Conservation (phyloP, 345 rosid species). For the Eucalyptus regnans region DNA sequence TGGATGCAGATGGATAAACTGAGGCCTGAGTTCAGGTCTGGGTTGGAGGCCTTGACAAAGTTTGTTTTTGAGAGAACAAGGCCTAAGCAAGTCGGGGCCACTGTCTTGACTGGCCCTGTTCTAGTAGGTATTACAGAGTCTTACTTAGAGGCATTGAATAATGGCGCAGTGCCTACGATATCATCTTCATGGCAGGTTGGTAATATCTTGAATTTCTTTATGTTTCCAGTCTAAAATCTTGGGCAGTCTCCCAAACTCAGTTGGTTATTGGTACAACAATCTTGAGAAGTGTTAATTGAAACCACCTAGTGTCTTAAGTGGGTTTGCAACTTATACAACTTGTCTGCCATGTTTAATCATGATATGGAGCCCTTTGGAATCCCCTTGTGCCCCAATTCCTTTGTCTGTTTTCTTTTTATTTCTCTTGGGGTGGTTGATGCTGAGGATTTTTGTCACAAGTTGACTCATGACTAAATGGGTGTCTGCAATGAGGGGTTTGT, state of each 20-base stretch:
- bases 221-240: background rate
- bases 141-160: constrained; percentile 86
- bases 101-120: constrained; percentile 84
- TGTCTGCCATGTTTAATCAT: background rate
- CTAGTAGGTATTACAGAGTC: constrained; percentile 87
- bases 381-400: background rate
- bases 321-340: background rate
- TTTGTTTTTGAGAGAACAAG: constrained; percentile 97
- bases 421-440: background rate
- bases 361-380: background rate
- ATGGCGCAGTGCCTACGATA: constrained; percentile 98
- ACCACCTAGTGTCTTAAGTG: background rate
- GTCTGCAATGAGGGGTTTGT: background rate
- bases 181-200: constrained; percentile 98
- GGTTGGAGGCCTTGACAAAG: constrained; percentile 85
- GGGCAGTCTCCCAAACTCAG: background rate
- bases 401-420: background rate
- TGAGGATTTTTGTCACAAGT: background rate
- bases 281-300: background rate
- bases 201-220: background rate
- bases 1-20: constrained; percentile 53
- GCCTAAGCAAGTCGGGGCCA: constrained; percentile 92
- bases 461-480: background rate
- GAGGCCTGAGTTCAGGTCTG: constrained; percentile 80
- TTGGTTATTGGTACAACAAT: background rate